Evolutionary conservation across 2,329 filamentous ascomycete genomes (phyloP).

Genomic region (Septoria linicola): DNA sequence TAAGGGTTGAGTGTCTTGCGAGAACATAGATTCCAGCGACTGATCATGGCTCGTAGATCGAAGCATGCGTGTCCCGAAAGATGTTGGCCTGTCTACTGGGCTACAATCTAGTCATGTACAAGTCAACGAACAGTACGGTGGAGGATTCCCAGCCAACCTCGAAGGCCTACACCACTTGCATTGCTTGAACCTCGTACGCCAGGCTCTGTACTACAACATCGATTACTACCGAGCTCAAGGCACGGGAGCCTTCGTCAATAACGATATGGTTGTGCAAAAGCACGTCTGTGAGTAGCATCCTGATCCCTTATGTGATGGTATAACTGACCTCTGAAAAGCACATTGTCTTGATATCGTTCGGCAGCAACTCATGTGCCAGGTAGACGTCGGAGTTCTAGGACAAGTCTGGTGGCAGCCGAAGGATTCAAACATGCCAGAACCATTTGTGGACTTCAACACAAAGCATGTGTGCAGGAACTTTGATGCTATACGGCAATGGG

Average conservation of each 20-base stretch:
- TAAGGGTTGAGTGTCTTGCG: conserved; percentile 42
- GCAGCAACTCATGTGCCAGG: conserved; percentile 63
- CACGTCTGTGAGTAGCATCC: conserved; percentile 59
- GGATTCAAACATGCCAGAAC: conserved; percentile 34
- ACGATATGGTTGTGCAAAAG: conserved; percentile 54
- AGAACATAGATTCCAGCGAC: no score
- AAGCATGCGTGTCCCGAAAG: no score
- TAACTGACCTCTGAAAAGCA: no score
- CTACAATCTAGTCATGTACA: no score
- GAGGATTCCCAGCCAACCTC: conserved; percentile 59
- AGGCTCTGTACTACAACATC: conserved; percentile 60
- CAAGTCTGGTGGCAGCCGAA: conserved; percentile 58
- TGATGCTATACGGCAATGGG: conserved; percentile 55
- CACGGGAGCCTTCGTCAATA: conserved; percentile 56
- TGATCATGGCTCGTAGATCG: no score
- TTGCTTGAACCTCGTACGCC: conserved; percentile 59
- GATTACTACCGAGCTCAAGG: conserved; percentile 55
- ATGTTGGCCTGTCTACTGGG: no score
- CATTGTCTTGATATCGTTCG: conserved; percentile 63
- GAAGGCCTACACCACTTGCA: conserved; percentile 59
- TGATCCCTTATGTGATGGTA: no score
- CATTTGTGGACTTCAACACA: conserved; percentile 64
- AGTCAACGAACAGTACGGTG: conserved; percentile 55
- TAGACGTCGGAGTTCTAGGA: conserved; percentile 60
- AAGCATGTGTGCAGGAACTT: conserved; percentile 60